Conservation (phyloP, 441 rosid species). For the Erodium texanum region DNA sequence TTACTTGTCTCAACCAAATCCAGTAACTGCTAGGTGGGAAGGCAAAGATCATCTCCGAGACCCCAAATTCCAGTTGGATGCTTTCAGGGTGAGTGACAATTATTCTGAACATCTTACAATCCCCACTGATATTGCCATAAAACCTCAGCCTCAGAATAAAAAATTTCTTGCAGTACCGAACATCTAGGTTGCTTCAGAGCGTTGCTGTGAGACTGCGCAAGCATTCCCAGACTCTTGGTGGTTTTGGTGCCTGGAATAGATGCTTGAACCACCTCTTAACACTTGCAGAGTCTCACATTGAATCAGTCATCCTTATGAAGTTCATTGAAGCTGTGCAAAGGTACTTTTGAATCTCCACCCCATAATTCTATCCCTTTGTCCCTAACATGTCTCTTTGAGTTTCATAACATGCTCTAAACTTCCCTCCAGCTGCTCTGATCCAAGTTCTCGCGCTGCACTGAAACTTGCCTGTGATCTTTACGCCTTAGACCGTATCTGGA, state of each 20-base stretch:
- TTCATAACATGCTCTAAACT: constrained; percentile 17
- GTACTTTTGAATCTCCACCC: constrained; percentile 26
- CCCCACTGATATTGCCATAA: background rate
- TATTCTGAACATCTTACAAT: constrained; percentile 9
- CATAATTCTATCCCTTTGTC: background rate
- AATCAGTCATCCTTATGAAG: constrained; percentile 82
- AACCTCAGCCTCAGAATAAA: background rate
- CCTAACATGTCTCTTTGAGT: background rate
- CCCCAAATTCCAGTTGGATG: constrained; percentile 91
- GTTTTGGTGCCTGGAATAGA: constrained; percentile 95
- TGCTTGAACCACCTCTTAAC: constrained; percentile 96
- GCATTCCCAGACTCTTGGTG: constrained; percentile 70
- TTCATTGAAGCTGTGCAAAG: constrained; percentile 81
- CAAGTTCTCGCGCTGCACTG: constrained; percentile 56
- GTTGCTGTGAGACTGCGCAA: constrained; percentile 69
- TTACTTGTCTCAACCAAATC: constrained; percentile 87
- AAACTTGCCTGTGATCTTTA: constrained; percentile 91
- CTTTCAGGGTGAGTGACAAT: constrained; percentile 68
- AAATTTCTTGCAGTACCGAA: constrained; percentile 61
- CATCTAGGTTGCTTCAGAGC: constrained; percentile 85
- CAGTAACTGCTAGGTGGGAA: constrained; percentile 93
- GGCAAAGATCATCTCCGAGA: constrained; percentile 79
- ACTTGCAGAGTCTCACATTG: constrained; percentile 93
- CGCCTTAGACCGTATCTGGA: constrained; percentile 79
- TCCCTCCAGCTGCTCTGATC: constrained; percentile 62